A percentile compares a stretch with the other conserved stretches of the same genome.
phyloP scores from a whole-genome alignment of 164 flowering plant species.

The Piper longum region DNA sequence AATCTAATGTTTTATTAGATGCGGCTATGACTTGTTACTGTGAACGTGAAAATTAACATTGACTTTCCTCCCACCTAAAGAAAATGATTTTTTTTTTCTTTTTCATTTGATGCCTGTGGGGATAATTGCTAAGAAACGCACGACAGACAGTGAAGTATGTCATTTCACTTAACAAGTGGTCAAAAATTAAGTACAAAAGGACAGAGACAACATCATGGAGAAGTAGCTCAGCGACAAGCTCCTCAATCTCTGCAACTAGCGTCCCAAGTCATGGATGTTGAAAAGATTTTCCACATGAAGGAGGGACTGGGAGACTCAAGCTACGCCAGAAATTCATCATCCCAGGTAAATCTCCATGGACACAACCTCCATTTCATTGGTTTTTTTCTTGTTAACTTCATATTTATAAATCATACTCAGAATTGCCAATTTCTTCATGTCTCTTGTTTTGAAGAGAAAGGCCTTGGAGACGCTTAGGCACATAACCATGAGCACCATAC shows the following conservation, averaged over 20 bases:
- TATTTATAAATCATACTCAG: too few relatives aligned
- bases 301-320: conserved; percentile 63
- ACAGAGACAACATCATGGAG: neutral
- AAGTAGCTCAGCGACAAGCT: neutral
- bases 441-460: conserved; percentile 27
- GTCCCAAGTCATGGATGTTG: conserved; percentile 42
- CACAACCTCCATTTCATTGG: too few relatives aligned
- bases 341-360: conserved; percentile 31
- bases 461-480: conserved; percentile 58
- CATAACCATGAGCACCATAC: conserved; percentile 36
- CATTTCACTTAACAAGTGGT: neutral
- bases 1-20: too few relatives aligned
- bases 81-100: too few relatives aligned
- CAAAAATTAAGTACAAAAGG: neutral
- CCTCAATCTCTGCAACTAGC: neutral
- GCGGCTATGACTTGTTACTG: too few relatives aligned
- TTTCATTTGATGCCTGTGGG: too few relatives aligned
- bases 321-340: conserved; percentile 63
- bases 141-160: too few relatives aligned
- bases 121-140: too few relatives aligned
- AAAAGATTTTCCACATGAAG: conserved; percentile 65
- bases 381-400: too few relatives aligned
- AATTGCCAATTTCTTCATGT: neutral
- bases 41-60: too few relatives aligned
- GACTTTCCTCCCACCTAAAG: too few relatives aligned